Conservation (phyloP, 345 rosid species). For the Isatis tinctoria region DNA sequence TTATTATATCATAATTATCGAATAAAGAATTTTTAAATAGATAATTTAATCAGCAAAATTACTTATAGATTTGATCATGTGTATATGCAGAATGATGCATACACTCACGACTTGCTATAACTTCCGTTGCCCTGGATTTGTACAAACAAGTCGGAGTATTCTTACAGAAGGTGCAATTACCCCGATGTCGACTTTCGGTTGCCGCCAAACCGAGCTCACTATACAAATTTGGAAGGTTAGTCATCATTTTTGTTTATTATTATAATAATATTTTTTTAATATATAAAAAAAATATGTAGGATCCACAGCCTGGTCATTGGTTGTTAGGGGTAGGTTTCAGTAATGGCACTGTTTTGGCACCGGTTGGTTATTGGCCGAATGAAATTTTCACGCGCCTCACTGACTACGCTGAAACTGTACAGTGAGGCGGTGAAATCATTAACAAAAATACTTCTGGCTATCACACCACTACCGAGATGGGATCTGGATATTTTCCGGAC, state of each 20-base stretch:
- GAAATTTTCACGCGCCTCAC: not conserved
- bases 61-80: not conserved
- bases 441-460: not conserved
- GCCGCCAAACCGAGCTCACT: not conserved
- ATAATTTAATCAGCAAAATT: no score
- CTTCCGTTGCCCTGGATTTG: not conserved
- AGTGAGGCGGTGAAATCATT: not conserved
- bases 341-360: not conserved
- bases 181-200: not conserved
- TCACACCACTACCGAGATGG: not conserved
- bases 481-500: not conserved
- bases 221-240: not conserved
- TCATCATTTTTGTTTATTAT: not conserved
- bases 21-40: no score
- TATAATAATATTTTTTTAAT: not conserved
- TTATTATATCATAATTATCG: no score
- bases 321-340: not conserved
- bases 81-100: not conserved
- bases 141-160: not conserved
- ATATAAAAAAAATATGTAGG: not conserved
- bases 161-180: not conserved
- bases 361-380: not conserved
- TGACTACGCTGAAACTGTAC: not conserved
- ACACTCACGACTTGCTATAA: not conserved
- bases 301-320: not conserved